Evolutionary conservation across 257 asterid genomes (phyloP), one percentile per base, ranked within the genome.

Genomic region (Hygrophila difformis): DNA sequence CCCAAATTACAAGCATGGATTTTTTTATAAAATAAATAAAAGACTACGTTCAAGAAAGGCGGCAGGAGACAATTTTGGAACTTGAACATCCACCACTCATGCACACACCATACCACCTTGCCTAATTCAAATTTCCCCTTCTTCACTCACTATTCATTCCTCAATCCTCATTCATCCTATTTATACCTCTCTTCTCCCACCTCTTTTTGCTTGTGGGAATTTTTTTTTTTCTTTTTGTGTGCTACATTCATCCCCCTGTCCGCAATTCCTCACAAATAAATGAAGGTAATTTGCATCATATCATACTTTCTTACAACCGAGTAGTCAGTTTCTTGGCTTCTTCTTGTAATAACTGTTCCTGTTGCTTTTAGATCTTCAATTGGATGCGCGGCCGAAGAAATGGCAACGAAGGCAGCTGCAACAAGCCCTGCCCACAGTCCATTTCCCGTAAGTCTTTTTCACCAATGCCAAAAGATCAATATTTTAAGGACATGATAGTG

Each of bases 321-420:
- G n/a, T n/a, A 29, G 10, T 33, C 2, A 41, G 17, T 50, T 34
- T 53, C n/a, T 57, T 54, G 43, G 38, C 16, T 48, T 53, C 17
- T 31, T 1, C n/a, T n/a, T n/a, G n/a, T n/a, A n/a, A n/a, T n/a
- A n/a, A n/a, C n/a, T n/a, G 12, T 31, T 55, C 11, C 35, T 55
- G 16, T 56, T 43, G 43, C 40, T 36, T 44, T 62, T 61, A 83
- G 97, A 79, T 87, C 66, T 83, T 80, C 55, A 63, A 70, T 57
- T 83, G 94, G 97, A 57, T 78, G 66, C 76, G 81, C 56, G 66
- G 54, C 55, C 77, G 66, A 73, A 61, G 62, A 15, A 71, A 43
- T 61, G 79, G 73, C 22, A 74, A 42, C 49, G 69, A 62, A 44
- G 52, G 21, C n/a, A 37, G 35, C 58, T 49, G 38, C 43, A 44